Percentiles rank a stretch among this genome's conserved stretches.
These are phyloP conservation scores for Ramalina intermedia DNA, from an alignment of 495 filamentous ascomycete genomes.

Conservation along the genomic window DNA sequence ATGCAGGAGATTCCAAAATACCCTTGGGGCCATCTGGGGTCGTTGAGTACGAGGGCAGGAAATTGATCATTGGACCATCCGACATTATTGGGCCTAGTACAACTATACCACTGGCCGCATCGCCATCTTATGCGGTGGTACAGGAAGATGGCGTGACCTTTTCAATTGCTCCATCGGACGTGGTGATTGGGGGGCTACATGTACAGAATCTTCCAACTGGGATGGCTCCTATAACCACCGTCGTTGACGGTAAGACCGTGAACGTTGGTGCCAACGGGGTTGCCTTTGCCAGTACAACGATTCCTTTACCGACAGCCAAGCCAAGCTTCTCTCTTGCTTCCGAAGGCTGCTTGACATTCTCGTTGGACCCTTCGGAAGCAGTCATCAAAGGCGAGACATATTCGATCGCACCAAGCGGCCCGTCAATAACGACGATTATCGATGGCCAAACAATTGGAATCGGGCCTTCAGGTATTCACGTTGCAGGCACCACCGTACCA, in stretches of 20 bases:
- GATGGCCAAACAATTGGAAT: constrained; percentile 33
- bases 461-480: constrained; percentile 27
- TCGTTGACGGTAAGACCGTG: constrained; percentile 30
- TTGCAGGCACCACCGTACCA: constrained; percentile 26
- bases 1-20: constrained; percentile 12
- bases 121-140: constrained; percentile 9
- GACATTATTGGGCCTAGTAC: constrained; percentile 12
- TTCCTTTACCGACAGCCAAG: constrained; percentile 13
- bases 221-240: constrained; percentile 22
- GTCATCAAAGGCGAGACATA: constrained; percentile 34
- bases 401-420: constrained; percentile 19
- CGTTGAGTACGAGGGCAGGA: constrained; percentile 9
- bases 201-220: constrained; percentile 27
- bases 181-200: constrained; percentile 29
- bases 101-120: constrained; percentile 21
- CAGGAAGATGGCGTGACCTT: constrained; percentile 24
- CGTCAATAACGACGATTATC: constrained; percentile 24
- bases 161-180: constrained; percentile 21
- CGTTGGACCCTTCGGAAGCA: constrained; percentile 24
- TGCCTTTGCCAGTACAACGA: constrained; percentile 22
- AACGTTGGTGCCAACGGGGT: constrained; percentile 31
- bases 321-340: constrained; percentile 18
- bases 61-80: constrained; percentile 10
- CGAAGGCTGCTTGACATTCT: constrained; percentile 27
- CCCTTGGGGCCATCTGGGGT: constrained; percentile 4